phyloP scores from a whole-genome alignment of 768 basidiomycete species.

The Clavaria fumosa region DNA sequence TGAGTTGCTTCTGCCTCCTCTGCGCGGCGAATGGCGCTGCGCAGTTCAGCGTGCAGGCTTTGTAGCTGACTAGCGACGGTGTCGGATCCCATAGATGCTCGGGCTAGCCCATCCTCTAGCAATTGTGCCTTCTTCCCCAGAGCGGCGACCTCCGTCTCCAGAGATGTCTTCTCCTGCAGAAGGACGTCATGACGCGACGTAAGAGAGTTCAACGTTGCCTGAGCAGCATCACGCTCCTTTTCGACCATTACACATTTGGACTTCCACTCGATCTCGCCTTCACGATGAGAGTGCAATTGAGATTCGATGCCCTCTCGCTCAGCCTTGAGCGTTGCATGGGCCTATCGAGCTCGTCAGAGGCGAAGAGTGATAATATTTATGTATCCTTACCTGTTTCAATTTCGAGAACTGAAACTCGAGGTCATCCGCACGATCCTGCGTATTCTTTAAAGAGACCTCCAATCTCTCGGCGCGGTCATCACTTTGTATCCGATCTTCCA shows the following conservation, averaged over 20 bases:
- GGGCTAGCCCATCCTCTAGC: slow-evolving; percentile 43
- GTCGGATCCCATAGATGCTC: slow-evolving; percentile 38
- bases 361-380: slow-evolving; percentile 3
- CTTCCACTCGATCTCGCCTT: slow-evolving; percentile 33
- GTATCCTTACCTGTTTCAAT: slow-evolving; percentile 47
- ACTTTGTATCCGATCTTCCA: slow-evolving; percentile 71
- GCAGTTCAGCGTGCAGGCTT: slow-evolving; percentile 48
- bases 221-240: slow-evolving; percentile 22
- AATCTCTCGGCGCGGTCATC: slow-evolving; percentile 69
- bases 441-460: slow-evolving; percentile 58
- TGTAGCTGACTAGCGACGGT: slow-evolving; percentile 41
- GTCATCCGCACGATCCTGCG: slow-evolving; percentile 70
- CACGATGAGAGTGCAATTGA: slow-evolving; percentile 26
- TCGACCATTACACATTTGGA: slow-evolving; percentile 32
- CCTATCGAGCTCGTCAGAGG: slow-evolving; percentile 21
- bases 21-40: slow-evolving; percentile 45
- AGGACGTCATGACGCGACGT: slow-evolving; percentile 34
- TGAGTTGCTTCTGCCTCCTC: slow-evolving; percentile 62
- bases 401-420: slow-evolving; percentile 72
- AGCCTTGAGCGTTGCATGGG: slow-evolving; percentile 37
- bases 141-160: slow-evolving; percentile 32
- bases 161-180: slow-evolving; percentile 30
- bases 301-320: slow-evolving; percentile 45
- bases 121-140: slow-evolving; percentile 32
- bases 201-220: slow-evolving; percentile 28